Evolutionary conservation across 2,329 filamentous ascomycete genomes (phyloP).

Genomic region (Neofusicoccum laricinum): DNA sequence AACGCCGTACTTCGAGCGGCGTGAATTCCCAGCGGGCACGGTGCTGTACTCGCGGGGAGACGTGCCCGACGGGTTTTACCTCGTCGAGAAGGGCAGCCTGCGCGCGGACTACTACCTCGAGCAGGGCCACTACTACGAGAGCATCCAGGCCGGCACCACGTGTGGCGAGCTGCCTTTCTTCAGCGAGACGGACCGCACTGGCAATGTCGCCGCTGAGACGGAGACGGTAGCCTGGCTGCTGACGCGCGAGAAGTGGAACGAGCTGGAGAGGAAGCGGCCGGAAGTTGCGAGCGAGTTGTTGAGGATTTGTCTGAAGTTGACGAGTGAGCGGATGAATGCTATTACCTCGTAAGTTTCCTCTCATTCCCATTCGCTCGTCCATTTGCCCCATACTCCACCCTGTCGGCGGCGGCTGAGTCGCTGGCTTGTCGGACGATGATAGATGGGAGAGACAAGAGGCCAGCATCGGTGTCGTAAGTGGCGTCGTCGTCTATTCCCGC

Average conservation of each 20-base stretch:
- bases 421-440: too few relatives aligned
- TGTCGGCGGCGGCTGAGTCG: neutral
- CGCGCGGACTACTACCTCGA: conserved; percentile 87
- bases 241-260: conserved; percentile 67
- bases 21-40: conserved; percentile 65
- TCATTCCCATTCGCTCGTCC: neutral
- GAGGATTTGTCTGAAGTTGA: conserved; percentile 85
- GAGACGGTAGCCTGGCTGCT: conserved; percentile 82
- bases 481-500: too few relatives aligned
- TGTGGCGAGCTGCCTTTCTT: conserved; percentile 97
- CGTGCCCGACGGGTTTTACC: conserved; percentile 77
- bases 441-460: too few relatives aligned
- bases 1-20: conserved; percentile 69
- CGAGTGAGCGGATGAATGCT: conserved; percentile 83
- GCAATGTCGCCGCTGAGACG: conserved; percentile 78
- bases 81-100: conserved; percentile 84
- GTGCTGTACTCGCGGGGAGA: conserved; percentile 77
- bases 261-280: conserved; percentile 67
- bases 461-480: neutral
- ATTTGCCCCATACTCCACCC: neutral
- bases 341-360: conserved; percentile 54
- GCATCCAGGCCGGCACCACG: conserved; percentile 89
- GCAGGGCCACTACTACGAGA: conserved; percentile 84
- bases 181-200: conserved; percentile 81
- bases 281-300: conserved; percentile 82